Base-by-base conservation (phyloP, 75 land plant genomes). In the Sequoia sempervirens region DNA sequence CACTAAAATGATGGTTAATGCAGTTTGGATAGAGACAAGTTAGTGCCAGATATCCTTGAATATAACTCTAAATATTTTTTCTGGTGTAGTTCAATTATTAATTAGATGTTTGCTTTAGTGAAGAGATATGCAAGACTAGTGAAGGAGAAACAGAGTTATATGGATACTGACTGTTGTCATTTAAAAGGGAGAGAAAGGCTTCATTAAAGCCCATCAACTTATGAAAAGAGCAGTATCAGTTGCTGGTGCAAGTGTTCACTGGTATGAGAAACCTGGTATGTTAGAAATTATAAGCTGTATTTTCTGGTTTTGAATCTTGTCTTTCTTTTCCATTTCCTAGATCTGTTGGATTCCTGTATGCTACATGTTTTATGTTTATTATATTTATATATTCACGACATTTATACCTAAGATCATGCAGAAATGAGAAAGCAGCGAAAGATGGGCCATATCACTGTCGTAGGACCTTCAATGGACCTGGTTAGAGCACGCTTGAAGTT, bases 371-470 rank as follows among this genome's bases (percentile, higher is more conserved):
- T 40, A 10, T 45, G 45, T 70, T 45, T 11, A 38, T 43, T 78
- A 78, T 28, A 4, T 78, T 20, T 14, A 1, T 11, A 78, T 78
- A 38, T 10, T 78, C 32, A 6, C 9, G 15, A 78, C 52, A 3
- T 43, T n/a, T 78, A 26, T 78, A 43, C 45, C 28, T 54, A 18
- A 9, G 61, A 36, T 34, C 6, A 34, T 76, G 43, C 84, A 95
- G 99, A 94, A 86, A 97, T 97, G 84, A 80, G 95, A 75, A 96
- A 90, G 84, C 96, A 94, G 84, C 84, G 99, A 52, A 97, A 97
- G 85, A 96, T 97, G 98, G 99, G 99, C 26, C 99, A 97, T 83
- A 94, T 97, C n/a, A 97, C 99, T 26, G 88, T 97, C 58, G 94
- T 91, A 1, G 99, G 99, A 13, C 87, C 89, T 74, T 94, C 94